Conservation (phyloP, 2,329 filamentous ascomycete genomes). For the Stenocarpella maydis region DNA sequence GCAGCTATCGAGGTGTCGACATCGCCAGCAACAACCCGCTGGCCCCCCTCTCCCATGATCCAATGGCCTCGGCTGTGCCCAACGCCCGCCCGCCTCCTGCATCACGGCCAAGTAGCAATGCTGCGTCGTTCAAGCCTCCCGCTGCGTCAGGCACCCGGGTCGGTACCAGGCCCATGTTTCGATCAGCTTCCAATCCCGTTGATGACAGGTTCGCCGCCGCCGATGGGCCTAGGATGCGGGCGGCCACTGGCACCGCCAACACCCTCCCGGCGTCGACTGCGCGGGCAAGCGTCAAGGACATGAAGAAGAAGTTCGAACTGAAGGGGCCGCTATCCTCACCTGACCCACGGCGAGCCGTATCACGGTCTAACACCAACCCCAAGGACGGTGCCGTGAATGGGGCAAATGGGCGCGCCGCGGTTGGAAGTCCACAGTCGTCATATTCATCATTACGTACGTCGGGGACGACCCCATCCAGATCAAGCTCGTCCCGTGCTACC, state of each 20-base stretch:
- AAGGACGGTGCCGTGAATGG: slow-evolving; percentile 44
- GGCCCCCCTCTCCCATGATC: slow-evolving; percentile 48
- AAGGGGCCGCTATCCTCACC: slow-evolving; percentile 41
- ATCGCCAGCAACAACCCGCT: slow-evolving; percentile 50
- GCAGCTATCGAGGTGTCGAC: slow-evolving; percentile 54
- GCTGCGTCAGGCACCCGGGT: slow-evolving; percentile 49
- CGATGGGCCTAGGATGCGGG: slow-evolving; percentile 43
- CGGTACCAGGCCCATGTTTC: slow-evolving; percentile 52
- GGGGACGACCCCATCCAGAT: slow-evolving; percentile 41
- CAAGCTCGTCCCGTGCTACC: slow-evolving; percentile 45
- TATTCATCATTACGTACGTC: slow-evolving; percentile 53
- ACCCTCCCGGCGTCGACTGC: slow-evolving; percentile 39
- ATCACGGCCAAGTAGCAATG: slow-evolving; percentile 60
- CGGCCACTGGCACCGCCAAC: slow-evolving; percentile 48
- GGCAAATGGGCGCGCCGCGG: slow-evolving; percentile 46
- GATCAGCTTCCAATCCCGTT: slow-evolving; percentile 65
- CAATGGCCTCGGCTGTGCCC: slow-evolving; percentile 49
- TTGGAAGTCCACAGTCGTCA: slow-evolving; percentile 48
- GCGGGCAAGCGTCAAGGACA: slow-evolving; percentile 79
- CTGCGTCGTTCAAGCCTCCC: slow-evolving; percentile 56
- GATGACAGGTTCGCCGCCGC: slow-evolving; percentile 51
- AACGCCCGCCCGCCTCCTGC: slow-evolving; percentile 53
- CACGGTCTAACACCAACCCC: slow-evolving; percentile 46
- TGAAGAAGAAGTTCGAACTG: slow-evolving; percentile 80
- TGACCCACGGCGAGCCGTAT: slow-evolving; percentile 45